Base-by-base conservation (phyloP, 2,329 filamentous ascomycete species). In the Fusarium torulosum region DNA sequence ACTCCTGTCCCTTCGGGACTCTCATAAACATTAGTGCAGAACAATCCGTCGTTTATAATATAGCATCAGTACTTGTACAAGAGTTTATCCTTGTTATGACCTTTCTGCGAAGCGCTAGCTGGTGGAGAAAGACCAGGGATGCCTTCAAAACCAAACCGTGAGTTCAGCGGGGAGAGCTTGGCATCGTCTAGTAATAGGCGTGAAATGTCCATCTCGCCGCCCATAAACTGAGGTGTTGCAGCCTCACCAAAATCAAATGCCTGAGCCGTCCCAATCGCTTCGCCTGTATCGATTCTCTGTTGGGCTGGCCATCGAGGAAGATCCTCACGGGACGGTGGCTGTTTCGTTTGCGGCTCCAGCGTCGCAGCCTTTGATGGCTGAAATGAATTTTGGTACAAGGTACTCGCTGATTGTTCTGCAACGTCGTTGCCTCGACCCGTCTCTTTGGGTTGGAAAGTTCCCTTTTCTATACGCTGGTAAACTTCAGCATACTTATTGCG, bases 401-500 rank as follows among this genome's bases (percentile, higher is more conserved):
- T 85, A 64, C 79, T 82, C 58, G 86, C 78, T 0, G 81, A 83
- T 0, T 85, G 85, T 67, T 87, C 86, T 49, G 87, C 77, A 6
- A 83, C 72, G 42, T 79, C 79, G 60, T 78, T 83, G 60, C 75
- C 73, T 35, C 79, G 78, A 29, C 75, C 71, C 10, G 75, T 74
- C 15, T 84, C 80, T 67, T 83, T 81, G 59, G 79, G 73, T 44
- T 83, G 81, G 55, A 85, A 81, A 6, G 80, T 78, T 31, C 84
- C 83, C 75, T 87, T 87, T 71, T 88, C 86, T 44, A 87, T 86
- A 53, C 80, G 79, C 23, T 83, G 80, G 69, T 87, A 90, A 31
- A 86, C 84, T 15, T 83, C 83, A 4, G 86, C 85, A 67, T 88
- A 88, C 69, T 88, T 89, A 76, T 90, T 90, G 42, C 88, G 83